Evolutionary conservation across 176 grass and related monocot genomes (phyloP).

Genomic region (Ensete ventricosum): DNA sequence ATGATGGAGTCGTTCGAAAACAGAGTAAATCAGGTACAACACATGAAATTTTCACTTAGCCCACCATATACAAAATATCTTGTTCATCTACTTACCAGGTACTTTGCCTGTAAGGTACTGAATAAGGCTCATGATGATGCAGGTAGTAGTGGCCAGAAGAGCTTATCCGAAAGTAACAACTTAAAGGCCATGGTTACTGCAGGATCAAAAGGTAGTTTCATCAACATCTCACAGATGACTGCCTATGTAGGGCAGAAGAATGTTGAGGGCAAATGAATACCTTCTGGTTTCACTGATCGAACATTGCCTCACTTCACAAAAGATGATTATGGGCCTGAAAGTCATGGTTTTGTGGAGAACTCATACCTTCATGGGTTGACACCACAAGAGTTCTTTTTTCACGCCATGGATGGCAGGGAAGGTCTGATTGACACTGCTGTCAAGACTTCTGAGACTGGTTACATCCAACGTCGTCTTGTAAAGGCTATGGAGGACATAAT

Average conservation of each 20-base stretch:
- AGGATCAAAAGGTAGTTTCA: conserved; percentile 91
- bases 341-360: conserved; percentile 97
- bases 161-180: conserved; percentile 97
- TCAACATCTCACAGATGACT: conserved; percentile 99
- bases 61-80: neutral
- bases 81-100: neutral
- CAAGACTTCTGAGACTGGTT: conserved; percentile 84
- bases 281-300: conserved; percentile 80
- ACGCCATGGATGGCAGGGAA: conserved; percentile 76
- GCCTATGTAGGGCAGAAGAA: conserved; percentile 97
- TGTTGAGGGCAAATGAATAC: conserved; percentile 97
- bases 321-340: conserved; percentile 83
- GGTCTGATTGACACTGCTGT: conserved; percentile 87
- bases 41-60: conserved; percentile 5
- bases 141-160: conserved; percentile 90
- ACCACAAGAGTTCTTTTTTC: conserved; percentile 91
- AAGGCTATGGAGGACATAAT: conserved; percentile 99
- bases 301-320: conserved; percentile 95
- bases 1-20: conserved; percentile 99
- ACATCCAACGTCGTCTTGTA: conserved; percentile 84
- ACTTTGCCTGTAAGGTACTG: conserved; percentile 49
- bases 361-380: conserved; percentile 93
- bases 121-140: conserved; percentile 99
- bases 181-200: conserved; percentile 98
- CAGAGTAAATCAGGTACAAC: conserved; percentile 78